These are phyloP conservation scores for Fusarium redolens DNA, from an alignment of 2,329 filamentous ascomycete genomes.

Conservation along the genomic window DNA sequence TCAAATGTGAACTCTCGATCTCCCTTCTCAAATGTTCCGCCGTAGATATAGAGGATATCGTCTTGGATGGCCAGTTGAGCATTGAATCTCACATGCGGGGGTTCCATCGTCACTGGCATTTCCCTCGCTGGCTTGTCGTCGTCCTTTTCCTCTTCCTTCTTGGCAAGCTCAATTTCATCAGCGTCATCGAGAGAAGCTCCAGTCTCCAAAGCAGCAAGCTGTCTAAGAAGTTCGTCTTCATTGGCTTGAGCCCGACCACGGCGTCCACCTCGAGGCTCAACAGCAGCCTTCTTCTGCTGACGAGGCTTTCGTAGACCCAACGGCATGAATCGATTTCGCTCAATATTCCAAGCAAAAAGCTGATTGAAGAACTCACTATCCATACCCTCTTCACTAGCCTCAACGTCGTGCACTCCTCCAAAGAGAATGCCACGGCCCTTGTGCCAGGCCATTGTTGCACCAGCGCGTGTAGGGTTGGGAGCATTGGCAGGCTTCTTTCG, in stretches of 20 bases:
- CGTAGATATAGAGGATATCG: constrained; percentile 92
- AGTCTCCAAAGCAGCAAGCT: constrained; percentile 85
- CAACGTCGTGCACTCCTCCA: constrained; percentile 93
- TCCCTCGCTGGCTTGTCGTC: constrained; percentile 70
- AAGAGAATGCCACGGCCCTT: constrained; percentile 93
- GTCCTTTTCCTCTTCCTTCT: constrained; percentile 64
- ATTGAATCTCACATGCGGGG: constrained; percentile 92
- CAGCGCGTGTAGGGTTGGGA: constrained; percentile 84
- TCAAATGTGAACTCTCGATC: constrained; percentile 97
- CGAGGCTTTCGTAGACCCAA: constrained; percentile 81
- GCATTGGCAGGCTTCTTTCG: constrained; percentile 92
- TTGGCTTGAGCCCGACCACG: constrained; percentile 86
- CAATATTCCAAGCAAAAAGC: constrained; percentile 92
- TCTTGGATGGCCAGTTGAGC: constrained; percentile 90
- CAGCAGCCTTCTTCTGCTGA: constrained; percentile 67
- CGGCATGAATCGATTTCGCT: constrained; percentile 94
- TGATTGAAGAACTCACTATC: constrained; percentile 98
- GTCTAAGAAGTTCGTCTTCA: constrained; percentile 88
- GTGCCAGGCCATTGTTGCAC: constrained; percentile 93
- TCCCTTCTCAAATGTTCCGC: constrained; percentile 94
- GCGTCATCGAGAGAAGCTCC: constrained; percentile 71
- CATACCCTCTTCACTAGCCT: constrained; percentile 92
- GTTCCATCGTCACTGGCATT: constrained; percentile 78
- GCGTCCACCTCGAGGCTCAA: constrained; percentile 65
- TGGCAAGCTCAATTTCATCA: constrained; percentile 62